phyloP scores from a whole-genome alignment of 1,284 basidiomycete species.

The Athelia psychrophila region DNA sequence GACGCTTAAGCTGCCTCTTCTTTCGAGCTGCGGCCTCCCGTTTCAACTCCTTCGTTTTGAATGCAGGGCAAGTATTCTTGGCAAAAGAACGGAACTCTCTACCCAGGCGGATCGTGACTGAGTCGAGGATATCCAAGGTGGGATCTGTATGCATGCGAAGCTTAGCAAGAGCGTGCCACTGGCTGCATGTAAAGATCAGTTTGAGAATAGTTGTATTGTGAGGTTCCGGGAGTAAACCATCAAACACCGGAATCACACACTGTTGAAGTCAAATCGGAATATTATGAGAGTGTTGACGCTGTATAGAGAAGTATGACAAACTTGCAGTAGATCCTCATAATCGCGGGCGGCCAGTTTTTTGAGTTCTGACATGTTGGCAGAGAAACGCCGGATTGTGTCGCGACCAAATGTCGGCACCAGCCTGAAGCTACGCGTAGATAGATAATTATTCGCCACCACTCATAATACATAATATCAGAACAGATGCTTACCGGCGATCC shows the following conservation, averaged over 20 bases:
- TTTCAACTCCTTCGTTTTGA: constrained; percentile 13
- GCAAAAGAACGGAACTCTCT: constrained; percentile 4
- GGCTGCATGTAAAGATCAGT: constrained; percentile 21
- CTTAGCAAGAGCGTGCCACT: constrained; percentile 19
- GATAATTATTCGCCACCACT: neutral
- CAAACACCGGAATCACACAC: constrained; percentile 35
- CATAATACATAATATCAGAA: constrained; percentile 1
- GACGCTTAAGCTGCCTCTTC: neutral
- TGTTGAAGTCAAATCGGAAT: constrained; percentile 9
- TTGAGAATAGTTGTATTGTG: constrained; percentile 23
- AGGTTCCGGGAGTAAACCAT: constrained; percentile 27
- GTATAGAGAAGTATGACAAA: constrained; percentile 2
- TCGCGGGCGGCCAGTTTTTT: constrained; percentile 20
- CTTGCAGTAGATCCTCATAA: constrained; percentile 26
- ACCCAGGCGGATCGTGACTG: constrained; percentile 5
- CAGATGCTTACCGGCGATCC: constrained; percentile 9
- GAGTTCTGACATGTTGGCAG: constrained; percentile 17
- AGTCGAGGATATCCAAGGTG: constrained; percentile 1
- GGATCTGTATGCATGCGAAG: constrained; percentile 17
- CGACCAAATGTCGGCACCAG: constrained; percentile 14
- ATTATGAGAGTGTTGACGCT: neutral
- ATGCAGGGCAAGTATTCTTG: constrained; percentile 1
- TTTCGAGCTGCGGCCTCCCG: constrained; percentile 17
- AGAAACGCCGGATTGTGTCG: constrained; percentile 18
- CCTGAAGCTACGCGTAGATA: constrained; percentile 8